phyloP scores from a whole-genome alignment of 2,329 filamentous ascomycete genomes.

The Nemania abortiva region DNA sequence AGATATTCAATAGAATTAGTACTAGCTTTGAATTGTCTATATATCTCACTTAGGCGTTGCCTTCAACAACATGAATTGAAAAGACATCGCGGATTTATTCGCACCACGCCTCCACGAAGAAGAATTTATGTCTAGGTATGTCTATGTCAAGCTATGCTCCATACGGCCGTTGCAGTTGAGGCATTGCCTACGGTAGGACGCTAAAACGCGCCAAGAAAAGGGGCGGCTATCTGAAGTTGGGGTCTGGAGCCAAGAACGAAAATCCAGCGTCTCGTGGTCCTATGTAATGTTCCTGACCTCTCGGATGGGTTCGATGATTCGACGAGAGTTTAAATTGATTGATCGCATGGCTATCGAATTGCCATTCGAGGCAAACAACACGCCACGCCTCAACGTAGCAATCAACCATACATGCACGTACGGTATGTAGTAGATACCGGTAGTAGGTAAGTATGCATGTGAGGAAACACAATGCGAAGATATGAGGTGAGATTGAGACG shows the following conservation, averaged over 20 bases:
- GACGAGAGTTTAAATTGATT: background rate
- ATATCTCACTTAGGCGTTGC: no score
- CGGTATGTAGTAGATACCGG: background rate
- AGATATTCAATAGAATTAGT: background rate
- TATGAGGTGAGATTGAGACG: constrained; percentile 12
- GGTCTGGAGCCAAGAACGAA: background rate
- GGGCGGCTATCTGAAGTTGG: background rate
- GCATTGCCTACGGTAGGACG: background rate
- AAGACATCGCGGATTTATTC: no score
- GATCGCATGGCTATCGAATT: background rate
- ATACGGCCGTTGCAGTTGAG: constrained; percentile 8
- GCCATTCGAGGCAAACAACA: background rate
- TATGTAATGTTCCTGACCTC: background rate
- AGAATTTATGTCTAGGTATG: no score
- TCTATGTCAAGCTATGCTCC: no score
- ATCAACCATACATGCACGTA: background rate
- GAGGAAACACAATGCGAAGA: background rate
- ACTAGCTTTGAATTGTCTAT: no score
- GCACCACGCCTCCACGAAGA: no score
- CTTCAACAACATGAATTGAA: no score
- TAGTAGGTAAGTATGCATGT: background rate
- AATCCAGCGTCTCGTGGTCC: background rate
- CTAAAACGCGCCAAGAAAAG: constrained; percentile 13
- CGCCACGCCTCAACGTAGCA: background rate
- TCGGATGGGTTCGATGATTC: background rate